phyloP scores from a whole-genome alignment of 208 protist genomes.

The Acanthamoeba lenticulata region DNA sequence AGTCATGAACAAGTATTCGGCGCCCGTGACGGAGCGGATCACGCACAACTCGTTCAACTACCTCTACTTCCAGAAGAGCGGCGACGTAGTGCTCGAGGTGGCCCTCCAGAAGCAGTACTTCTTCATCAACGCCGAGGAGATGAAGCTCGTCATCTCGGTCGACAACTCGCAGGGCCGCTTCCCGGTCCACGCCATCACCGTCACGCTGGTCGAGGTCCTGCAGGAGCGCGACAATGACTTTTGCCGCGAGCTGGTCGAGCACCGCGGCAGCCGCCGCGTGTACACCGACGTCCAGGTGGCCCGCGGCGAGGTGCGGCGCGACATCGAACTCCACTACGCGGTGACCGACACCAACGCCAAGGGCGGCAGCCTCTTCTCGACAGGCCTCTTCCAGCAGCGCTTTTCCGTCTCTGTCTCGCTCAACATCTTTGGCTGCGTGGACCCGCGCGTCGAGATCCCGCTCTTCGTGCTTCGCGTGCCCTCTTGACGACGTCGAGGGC shows the following conservation, averaged over 20 bases:
- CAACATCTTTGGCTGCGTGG: slow-evolving; percentile 46
- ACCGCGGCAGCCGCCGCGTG: neutral
- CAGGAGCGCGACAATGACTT: slow-evolving; percentile 42
- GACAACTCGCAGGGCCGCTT: slow-evolving; percentile 34
- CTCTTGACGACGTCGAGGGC: neutral
- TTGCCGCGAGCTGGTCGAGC: slow-evolving; percentile 37
- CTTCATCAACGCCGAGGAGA: slow-evolving; percentile 56
- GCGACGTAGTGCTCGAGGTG: slow-evolving; percentile 24
- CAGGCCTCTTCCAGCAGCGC: slow-evolving; percentile 23
- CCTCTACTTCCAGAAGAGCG: slow-evolving; percentile 45
- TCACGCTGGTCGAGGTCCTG: slow-evolving; percentile 22
- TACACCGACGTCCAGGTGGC: slow-evolving; percentile 10
- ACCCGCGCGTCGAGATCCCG: slow-evolving; percentile 20
- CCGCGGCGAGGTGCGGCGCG: neutral
- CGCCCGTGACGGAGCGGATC: neutral
- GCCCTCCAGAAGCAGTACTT: slow-evolving; percentile 47
- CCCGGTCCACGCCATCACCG: neutral
- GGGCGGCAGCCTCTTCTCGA: slow-evolving; percentile 10
- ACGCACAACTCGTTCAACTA: slow-evolving; percentile 39
- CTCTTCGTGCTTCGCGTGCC: neutral
- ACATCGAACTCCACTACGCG: slow-evolving; percentile 44
- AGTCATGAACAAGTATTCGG: neutral
- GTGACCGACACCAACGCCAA: slow-evolving; percentile 8
- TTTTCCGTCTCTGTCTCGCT: slow-evolving; percentile 12
- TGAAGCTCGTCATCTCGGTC: neutral